phyloP scores from a whole-genome alignment of 495 filamentous ascomycete genomes.

The Xylaria flabelliformis region DNA sequence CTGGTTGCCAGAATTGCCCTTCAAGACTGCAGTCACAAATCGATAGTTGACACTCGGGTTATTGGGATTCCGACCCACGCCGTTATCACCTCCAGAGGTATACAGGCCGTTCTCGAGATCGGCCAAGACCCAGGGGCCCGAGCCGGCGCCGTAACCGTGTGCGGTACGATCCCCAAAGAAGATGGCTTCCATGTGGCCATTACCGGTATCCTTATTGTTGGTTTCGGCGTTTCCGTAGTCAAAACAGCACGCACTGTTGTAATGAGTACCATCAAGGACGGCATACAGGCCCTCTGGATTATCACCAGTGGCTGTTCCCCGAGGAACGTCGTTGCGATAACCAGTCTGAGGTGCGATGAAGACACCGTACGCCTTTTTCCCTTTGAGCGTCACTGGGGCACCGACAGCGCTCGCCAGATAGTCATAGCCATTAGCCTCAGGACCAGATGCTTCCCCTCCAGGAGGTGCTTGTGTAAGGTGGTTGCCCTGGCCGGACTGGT shows the following conservation, averaged over 20 bases:
- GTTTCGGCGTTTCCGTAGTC: slow-evolving; percentile 67
- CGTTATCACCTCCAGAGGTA: slow-evolving; percentile 47
- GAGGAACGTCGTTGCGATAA: slow-evolving; percentile 58
- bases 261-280: slow-evolving; percentile 64
- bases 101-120: slow-evolving; percentile 67
- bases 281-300: slow-evolving; percentile 63
- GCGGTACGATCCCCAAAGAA: slow-evolving; percentile 57
- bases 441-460: slow-evolving; percentile 55
- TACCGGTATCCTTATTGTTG: slow-evolving; percentile 57
- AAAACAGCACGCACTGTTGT: slow-evolving; percentile 63
- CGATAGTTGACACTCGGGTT: slow-evolving; percentile 57
- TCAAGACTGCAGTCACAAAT: slow-evolving; percentile 59
- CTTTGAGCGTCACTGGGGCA: slow-evolving; percentile 62
- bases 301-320: slow-evolving; percentile 58
- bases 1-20: slow-evolving; percentile 52
- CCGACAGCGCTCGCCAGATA: slow-evolving; percentile 59
- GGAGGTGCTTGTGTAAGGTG: slow-evolving; percentile 61
- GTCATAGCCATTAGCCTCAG: slow-evolving; percentile 58
- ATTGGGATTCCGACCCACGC: slow-evolving; percentile 42
- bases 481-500: slow-evolving; percentile 63
- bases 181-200: slow-evolving; percentile 66
- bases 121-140: slow-evolving; percentile 65
- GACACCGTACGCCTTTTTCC: slow-evolving; percentile 63
- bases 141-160: slow-evolving; percentile 60
- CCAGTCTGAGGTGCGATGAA: slow-evolving; percentile 61